A percentile compares a stretch with the other conserved stretches of the same genome.
These are phyloP conservation scores for Volvox reticuliferus DNA, from an alignment of 139 green algal genomes.

Conservation along the genomic window DNA sequence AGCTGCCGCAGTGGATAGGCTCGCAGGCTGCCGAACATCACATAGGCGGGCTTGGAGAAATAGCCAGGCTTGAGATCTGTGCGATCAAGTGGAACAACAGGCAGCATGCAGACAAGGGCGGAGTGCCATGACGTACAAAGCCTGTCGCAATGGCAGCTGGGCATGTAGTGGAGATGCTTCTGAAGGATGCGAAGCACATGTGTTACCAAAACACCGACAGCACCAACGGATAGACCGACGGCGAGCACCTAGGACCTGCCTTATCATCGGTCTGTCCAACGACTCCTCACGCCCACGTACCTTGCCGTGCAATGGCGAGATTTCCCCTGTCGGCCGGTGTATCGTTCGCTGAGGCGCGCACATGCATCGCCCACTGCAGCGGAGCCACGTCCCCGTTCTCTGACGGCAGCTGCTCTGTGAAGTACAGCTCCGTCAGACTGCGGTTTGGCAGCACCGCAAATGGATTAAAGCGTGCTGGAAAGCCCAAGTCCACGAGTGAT, in stretches of 20 bases:
- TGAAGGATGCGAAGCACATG: too few relatives aligned
- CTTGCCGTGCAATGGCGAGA: constrained; percentile 51
- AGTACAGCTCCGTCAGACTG: not conserved
- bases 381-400: not conserved
- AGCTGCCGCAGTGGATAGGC: constrained; percentile 55
- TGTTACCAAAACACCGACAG: too few relatives aligned
- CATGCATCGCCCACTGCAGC: constrained; percentile 60
- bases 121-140: too few relatives aligned
- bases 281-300: not conserved
- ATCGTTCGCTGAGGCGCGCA: not conserved
- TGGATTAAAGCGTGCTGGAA: constrained; percentile 55
- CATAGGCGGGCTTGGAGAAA: constrained; percentile 54
- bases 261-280: too few relatives aligned
- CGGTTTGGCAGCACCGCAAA: not conserved
- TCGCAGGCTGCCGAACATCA: constrained; percentile 48
- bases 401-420: constrained; percentile 53
- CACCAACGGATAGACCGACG: too few relatives aligned
- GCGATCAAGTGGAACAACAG: too few relatives aligned
- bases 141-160: too few relatives aligned
- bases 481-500: constrained; percentile 18
- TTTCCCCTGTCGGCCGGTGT: constrained; percentile 54
- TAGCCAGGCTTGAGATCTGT: constrained; percentile 42
- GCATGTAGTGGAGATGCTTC: too few relatives aligned
- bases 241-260: too few relatives aligned
- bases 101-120: too few relatives aligned